Evolutionary conservation across 345 rosid species (phyloP), one percentile per base, ranked within the genome.

Genomic region (Geranium rotundifolium): DNA sequence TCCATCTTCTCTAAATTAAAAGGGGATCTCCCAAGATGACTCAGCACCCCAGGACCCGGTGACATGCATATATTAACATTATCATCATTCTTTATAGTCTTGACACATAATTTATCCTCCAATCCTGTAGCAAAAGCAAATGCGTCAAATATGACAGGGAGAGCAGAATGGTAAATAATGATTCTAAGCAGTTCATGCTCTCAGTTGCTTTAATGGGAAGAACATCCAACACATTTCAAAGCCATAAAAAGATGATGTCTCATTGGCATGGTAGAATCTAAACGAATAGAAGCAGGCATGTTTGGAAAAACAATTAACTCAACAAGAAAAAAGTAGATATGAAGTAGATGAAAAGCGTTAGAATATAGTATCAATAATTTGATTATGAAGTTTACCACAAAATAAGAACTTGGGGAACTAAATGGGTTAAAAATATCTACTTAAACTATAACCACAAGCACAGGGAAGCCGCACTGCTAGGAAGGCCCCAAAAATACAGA

Each of bases 1-100:
- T 90, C 89, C 72, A 85, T 63, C 73, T 85, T 84, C 81, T 90
- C 97, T 73, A 86, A 75, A 77, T 78, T 80, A 77, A 84, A 70
- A 56, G 87, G 63, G 58, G 74, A 59, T 39, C 71, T 81, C 75
- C 82, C 93, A 18, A 34, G 73, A 46, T 73, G 85, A 67, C 69
- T 69, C 64, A 83, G 90, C 63, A 89, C 73, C 58, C 78, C 82
- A 56, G 75, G 67, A 77, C 72, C 72, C 55, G 86, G 91, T n/a
- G 93, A 90, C 58, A 67, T 76, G 57, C 84, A 88, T 67, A 77
- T 65, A 76, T 90, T 80, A 79, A 73, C 73, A 66, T 37, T 70
- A 68, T 84, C 85, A 69, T 72, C 72, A 70, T 74, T 71, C 72
- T 67, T 72, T 19, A 65, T 65, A 54, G 74, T 81, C 83, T 82